Evolutionary conservation across 148 eudicot genomes (phyloP), one percentile per base, ranked within the genome.

Genomic region (Fagopyrum tataricum): DNA sequence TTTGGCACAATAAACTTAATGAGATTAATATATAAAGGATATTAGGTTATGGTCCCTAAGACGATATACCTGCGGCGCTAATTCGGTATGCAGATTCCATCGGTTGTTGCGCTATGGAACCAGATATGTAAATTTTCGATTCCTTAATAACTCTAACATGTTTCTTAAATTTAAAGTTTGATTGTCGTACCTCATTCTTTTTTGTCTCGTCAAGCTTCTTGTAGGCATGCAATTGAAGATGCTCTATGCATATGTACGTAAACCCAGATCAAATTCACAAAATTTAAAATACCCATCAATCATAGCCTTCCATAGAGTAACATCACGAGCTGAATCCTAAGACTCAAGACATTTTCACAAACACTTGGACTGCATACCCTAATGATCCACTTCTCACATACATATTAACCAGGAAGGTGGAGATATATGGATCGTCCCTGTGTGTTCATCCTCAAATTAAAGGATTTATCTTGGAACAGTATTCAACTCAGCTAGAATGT

Each of bases 351-450:
- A 83, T 18, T 18, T 62, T 69, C 44, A 53, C 84, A 55, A 85
- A 85, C 88, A 85, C 67, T 23, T 81, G 69, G 53, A 52, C 67
- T 75, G 84, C 88, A 83, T 23, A 74, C 52, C 18, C 6, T 3
- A 83, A 58, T 24, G 79, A 79, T 67, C 84, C 82, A 77, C 84
- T 81, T 83, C 83, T 85, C 4, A 81, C 79, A 51, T 85, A 79
- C 88, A 85, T 77, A 13, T 67, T 79, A 0, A 85, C 48, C 49
- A 83, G 78, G 47, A 86, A 81, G 68, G 81, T 72, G 47, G 74
- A 37, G 70, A 85, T 81, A 71, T 67, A 85, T 15, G 88, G 84
- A 61, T 85, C 88, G n/a, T n/a, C n/a, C n/a, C n/a, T n/a, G n/a
- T n/a, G 37, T 31, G 1, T 31, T 31, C 37, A 31, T 31, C 37